Base-by-base conservation (phyloP, 768 basidiomycete species). In the Botryobasidium botryosum region DNA sequence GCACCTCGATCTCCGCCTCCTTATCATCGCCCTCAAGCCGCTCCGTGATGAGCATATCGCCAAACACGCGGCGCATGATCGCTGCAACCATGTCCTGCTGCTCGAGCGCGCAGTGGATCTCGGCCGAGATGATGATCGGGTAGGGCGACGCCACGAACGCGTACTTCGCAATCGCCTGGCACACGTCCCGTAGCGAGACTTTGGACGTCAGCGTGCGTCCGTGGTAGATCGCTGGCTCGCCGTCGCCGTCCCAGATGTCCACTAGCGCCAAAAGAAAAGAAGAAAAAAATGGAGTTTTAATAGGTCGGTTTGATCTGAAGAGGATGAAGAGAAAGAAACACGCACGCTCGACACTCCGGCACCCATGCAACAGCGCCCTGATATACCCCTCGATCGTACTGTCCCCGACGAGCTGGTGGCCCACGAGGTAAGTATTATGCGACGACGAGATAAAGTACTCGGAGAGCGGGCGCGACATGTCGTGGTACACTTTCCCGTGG, bases 271-370 rank as follows among this genome's bases (percentile, higher is more conserved):
- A 12, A 20, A 39, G 12, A 39, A 39, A 39, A 10, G 10, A 10
- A 39, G 21, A 10, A 21, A 39, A 10, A 42, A 12, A 42, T 7
- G 8, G 12, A 20, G 7, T 20, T 29, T 25, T 6, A 29, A 23
- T 26, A 12, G 40, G 40, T 23, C 7, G 8, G 20, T 28, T 15
- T 20, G 10, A 28, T 42, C 40, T 24, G 8, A 13, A 24, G 10
- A 13, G 37, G 10, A 42, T 5, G 13, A 28, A 18, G 43, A 36
- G 29, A 23, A 4, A 21, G 25, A 4, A 35, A 35, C 2, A 70
- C 81, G 51, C 53, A 90, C 91, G 60, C 61, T 97, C 91, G 24
- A 97, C 91, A 45, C 83, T 87, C n/a, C 91, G 72, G 57, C 90
- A 92, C 28, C 85, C 75, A 40, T 82, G 83, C 33, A 94, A 66